phyloP scores from a whole-genome alignment of 345 rosid species.

The Excoecaria cochinchinensis region DNA sequence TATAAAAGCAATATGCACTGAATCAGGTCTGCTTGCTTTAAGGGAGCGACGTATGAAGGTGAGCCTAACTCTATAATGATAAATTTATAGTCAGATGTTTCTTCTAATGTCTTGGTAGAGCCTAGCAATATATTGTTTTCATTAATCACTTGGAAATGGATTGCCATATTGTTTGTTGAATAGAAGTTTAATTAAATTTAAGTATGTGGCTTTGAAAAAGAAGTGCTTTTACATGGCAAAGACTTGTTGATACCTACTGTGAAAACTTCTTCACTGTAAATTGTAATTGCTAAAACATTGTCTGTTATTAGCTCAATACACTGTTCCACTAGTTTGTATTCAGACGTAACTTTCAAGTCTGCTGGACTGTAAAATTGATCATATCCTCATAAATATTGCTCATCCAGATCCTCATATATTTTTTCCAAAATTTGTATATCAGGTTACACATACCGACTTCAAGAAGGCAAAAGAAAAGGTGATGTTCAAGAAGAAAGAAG shows the following conservation, averaged over 20 bases:
- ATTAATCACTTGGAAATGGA: background rate
- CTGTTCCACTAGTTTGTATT: too few relatives aligned
- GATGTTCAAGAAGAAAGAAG: constrained; percentile 99
- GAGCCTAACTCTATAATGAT: constrained; percentile 1
- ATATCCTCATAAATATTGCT: background rate
- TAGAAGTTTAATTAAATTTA: too few relatives aligned
- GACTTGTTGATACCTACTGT: too few relatives aligned
- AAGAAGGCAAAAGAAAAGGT: constrained; percentile 98
- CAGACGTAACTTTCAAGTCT: too few relatives aligned
- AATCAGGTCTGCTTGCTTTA: constrained; percentile 93
- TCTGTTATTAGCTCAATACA: too few relatives aligned
- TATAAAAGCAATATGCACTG: constrained; percentile 95
- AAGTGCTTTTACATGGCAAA: too few relatives aligned
- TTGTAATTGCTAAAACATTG: too few relatives aligned
- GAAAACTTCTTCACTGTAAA: too few relatives aligned
- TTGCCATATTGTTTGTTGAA: too few relatives aligned
- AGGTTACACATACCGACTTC: constrained; percentile 88
- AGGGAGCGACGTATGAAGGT: constrained; percentile 99
- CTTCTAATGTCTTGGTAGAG: background rate
- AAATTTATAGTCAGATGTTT: background rate
- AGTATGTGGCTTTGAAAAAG: too few relatives aligned
- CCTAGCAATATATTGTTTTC: background rate
- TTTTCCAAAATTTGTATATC: constrained; percentile 5
- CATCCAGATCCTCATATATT: too few relatives aligned
- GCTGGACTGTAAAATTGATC: background rate